Evolutionary conservation across 768 basidiomycete genomes (phyloP).

Genomic region (Tulasnella sp.): DNA sequence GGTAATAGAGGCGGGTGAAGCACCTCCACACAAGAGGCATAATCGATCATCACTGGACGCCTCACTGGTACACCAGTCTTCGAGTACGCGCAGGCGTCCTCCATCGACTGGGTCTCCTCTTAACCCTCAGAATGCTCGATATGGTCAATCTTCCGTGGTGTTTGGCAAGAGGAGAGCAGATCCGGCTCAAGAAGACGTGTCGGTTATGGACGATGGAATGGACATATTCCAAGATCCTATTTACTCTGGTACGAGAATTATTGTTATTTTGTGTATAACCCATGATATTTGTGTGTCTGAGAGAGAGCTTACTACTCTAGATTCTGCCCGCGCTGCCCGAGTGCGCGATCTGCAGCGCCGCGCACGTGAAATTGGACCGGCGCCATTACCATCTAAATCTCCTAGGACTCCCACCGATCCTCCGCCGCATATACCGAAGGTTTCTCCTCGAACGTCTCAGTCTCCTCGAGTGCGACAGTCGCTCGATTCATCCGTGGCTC

Average conservation of each 20-base stretch:
- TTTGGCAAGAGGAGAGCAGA: background rate
- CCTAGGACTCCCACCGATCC: background rate
- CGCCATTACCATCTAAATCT: slow-evolving; percentile 8
- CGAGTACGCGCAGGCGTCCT: too few species aligned
- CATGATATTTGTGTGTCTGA: too few species aligned
- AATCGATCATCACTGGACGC: too few species aligned
- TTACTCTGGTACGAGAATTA: background rate
- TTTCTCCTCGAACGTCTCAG: background rate
- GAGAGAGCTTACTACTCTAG: background rate
- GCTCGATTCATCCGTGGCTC: background rate
- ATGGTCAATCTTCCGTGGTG: background rate
- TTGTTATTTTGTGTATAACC: too few species aligned
- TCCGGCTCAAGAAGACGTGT: background rate
- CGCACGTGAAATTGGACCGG: slow-evolving; percentile 13
- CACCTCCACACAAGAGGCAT: too few species aligned
- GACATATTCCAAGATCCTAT: slow-evolving; percentile 11
- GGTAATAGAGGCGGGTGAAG: too few species aligned
- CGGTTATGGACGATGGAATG: slow-evolving; percentile 8
- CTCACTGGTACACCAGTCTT: too few species aligned
- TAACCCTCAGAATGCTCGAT: slow-evolving; percentile 7
- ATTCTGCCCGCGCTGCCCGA: background rate
- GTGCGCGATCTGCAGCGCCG: slow-evolving; percentile 6
- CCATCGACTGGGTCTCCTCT: background rate
- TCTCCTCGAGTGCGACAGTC: background rate
- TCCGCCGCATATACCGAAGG: background rate